Evolutionary conservation across 2,329 filamentous ascomycete genomes (phyloP).

Genomic region (Rutstroemia sp.): DNA sequence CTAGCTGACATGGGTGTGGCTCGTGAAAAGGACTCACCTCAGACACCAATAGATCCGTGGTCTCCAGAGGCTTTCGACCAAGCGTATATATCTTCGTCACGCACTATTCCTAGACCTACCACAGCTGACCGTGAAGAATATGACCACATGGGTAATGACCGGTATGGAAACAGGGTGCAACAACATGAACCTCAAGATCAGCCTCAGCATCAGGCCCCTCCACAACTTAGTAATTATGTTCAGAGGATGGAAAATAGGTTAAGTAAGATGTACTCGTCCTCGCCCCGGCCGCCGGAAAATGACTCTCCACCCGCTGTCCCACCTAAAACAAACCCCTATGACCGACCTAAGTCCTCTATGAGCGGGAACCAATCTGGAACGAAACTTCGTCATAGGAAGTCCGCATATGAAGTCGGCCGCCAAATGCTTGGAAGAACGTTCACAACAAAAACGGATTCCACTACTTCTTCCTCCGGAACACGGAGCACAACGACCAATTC

Average conservation of each 20-base stretch:
- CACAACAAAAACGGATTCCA: slow-evolving; percentile 72
- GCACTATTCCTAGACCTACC: slow-evolving; percentile 47
- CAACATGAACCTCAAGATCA: slow-evolving; percentile 34
- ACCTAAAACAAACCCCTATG: slow-evolving; percentile 43
- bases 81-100: slow-evolving; percentile 26
- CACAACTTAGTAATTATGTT: slow-evolving; percentile 78
- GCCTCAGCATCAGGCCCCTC: slow-evolving; percentile 38
- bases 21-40: slow-evolving; percentile 46
- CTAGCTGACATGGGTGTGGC: slow-evolving; percentile 75
- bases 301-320: slow-evolving; percentile 24
- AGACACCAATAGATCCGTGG: slow-evolving; percentile 66
- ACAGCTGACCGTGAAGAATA: slow-evolving; percentile 53
- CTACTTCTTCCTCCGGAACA: slow-evolving; percentile 66
- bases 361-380: slow-evolving; percentile 36
- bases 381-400: slow-evolving; percentile 58
- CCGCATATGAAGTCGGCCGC: slow-evolving; percentile 69
- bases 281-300: slow-evolving; percentile 14
- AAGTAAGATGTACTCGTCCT: slow-evolving; percentile 26
- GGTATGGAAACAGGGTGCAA: slow-evolving; percentile 15
- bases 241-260: slow-evolving; percentile 85
- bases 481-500: slow-evolving; percentile 59
- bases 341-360: slow-evolving; percentile 52
- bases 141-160: slow-evolving; percentile 47
- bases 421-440: slow-evolving; percentile 68
- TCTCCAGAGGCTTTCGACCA: slow-evolving; percentile 77